Conservation (phyloP, 1,139 yeast genomes). For the Candida sp. region DNA sequence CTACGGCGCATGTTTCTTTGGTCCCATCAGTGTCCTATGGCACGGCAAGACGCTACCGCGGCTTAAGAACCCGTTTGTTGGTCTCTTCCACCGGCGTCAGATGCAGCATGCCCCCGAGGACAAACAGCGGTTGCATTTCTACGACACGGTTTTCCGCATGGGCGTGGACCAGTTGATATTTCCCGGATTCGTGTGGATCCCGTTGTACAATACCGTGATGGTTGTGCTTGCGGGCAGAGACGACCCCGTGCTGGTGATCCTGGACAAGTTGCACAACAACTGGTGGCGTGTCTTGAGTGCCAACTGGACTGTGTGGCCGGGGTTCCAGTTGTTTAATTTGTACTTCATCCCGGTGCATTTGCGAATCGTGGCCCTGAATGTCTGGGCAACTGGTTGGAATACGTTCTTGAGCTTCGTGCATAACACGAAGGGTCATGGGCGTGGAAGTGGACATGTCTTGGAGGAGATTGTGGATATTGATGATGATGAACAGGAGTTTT, state of each 20-base stretch:
- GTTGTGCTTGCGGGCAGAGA: constrained; percentile 40
- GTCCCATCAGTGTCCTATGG: constrained; percentile 78
- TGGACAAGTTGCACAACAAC: constrained; percentile 37
- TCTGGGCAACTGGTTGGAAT: constrained; percentile 51
- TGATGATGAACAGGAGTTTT: constrained; percentile 30
- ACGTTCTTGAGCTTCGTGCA: constrained; percentile 49
- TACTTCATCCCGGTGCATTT: constrained; percentile 46
- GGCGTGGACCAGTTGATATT: constrained; percentile 39
- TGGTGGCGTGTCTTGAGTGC: constrained; percentile 50
- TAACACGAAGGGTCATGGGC: constrained; percentile 50
- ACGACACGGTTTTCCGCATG: constrained; percentile 40
- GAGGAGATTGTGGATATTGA: constrained; percentile 48
- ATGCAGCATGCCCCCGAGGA: constrained; percentile 13
- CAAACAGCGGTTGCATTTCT: constrained; percentile 23
- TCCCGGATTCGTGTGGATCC: constrained; percentile 46
- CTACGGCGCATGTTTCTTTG: constrained; percentile 80
- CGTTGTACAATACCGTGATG: constrained; percentile 48
- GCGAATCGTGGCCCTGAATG: constrained; percentile 41
- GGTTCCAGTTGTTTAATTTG: constrained; percentile 42
- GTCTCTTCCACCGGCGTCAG: constrained; percentile 7
- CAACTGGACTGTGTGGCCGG: constrained; percentile 51
- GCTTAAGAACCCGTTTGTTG: constrained; percentile 46
- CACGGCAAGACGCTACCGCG: constrained; percentile 59
- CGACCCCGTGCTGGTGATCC: constrained; percentile 37
- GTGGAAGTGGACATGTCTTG: constrained; percentile 36